Conservation (phyloP, 768 basidiomycete species). For the Hericium coralloides region DNA sequence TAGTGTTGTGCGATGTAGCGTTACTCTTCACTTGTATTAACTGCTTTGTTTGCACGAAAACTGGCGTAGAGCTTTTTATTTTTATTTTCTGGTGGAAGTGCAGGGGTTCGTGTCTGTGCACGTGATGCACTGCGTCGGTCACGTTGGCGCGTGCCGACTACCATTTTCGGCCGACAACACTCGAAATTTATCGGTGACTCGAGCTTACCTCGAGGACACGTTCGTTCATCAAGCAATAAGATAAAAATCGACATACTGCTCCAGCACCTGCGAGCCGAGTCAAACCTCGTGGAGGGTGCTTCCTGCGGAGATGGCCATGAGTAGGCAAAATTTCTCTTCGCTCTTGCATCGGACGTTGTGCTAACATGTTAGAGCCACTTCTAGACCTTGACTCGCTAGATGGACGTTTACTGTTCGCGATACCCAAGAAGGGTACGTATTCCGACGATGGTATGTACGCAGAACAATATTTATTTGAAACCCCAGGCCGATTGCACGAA, state of each 20-base stretch:
- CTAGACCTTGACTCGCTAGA: conserved; percentile 71
- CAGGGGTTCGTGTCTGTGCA: not conserved
- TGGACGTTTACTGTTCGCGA: conserved; percentile 85
- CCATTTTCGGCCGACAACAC: not conserved
- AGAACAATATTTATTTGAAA: not conserved
- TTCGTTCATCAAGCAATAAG: not conserved
- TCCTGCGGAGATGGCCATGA: not conserved
- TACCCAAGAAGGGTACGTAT: conserved; percentile 90
- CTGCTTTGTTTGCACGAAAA: not conserved
- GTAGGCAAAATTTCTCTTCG: not conserved
- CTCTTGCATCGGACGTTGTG: not conserved
- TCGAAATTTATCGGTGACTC: not conserved
- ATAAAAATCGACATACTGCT: not conserved
- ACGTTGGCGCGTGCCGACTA: not conserved
- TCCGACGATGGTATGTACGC: not conserved
- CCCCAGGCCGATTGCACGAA: conserved; percentile 76
- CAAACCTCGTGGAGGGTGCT: no score
- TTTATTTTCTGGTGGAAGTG: not conserved
- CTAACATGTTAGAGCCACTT: not conserved
- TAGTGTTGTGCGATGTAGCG: not conserved
- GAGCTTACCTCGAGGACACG: not conserved
- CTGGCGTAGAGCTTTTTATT: not conserved
- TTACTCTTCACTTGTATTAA: not conserved
- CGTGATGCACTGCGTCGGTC: not conserved
- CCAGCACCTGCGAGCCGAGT: no score